Base-by-base conservation (phyloP, 306 rosid species). In the Betula pendula region DNA sequence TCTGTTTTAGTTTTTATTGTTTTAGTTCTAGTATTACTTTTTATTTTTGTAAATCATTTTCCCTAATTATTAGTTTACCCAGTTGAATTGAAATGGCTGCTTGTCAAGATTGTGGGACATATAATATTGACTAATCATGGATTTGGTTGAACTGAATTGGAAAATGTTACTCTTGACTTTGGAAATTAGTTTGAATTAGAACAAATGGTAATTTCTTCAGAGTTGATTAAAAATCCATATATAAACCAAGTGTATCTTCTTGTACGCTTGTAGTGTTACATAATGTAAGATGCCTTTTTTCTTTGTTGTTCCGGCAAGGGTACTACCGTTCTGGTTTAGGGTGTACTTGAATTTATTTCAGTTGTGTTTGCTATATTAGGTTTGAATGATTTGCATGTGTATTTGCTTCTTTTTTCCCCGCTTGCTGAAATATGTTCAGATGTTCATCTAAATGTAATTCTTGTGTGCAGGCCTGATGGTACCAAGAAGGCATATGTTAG, bases 401-500 rank as follows among this genome's bases (percentile, higher is more conserved):
- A 9, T 33, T 60, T 62, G 22, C 63, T 48, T 17, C 5, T 0
- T 14, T 48, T 5, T 42, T 20, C 17, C 10, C 2, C 19, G 2
- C 20, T n/a, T 19, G 55, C 19, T 55, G 20, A 20, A 58, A 66
- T 66, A 66, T 19, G 13, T 66, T 19, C 22, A 35, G 44, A 20
- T 72, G 3, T 33, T 59, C 51, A 27, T 44, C 5, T 42, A 83
- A 47, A 43, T 42, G 45, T 33, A 67, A 6, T 72, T 66, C 0
- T 76, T 47, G 10, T 75, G 10, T 88, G 72, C 91, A 93, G 97
- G 90, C 97, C 96, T 2, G 96, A 93, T 88, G 97, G 97, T 67
- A 90, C 96, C 78, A 93, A 93, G 88, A 93, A 93, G 87, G 97
- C 97, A 2, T 93, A 90, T 81, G 97, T 93, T 3, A 83, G 92